Evolutionary conservation across 2,329 filamentous ascomycete species (phyloP).

Genomic region (Zopfia rhizophila): DNA sequence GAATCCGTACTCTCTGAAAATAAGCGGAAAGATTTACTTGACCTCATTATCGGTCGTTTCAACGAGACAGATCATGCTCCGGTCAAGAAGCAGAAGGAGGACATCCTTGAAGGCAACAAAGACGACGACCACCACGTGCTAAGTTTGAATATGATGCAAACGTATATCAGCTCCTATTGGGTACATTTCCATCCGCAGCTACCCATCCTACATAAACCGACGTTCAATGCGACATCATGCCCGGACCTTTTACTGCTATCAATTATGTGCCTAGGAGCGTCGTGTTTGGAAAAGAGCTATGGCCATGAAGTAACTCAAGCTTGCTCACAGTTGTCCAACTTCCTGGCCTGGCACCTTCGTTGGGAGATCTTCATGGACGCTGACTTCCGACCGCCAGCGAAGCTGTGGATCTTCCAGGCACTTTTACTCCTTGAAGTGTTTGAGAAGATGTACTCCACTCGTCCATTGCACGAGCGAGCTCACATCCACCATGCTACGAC

Average conservation of each 20-base stretch:
- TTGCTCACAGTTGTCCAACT: conserved; percentile 86
- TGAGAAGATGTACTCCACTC: conserved; percentile 97
- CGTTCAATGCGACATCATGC: conserved; percentile 87
- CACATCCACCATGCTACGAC: conserved; percentile 98
- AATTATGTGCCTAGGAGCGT: conserved; percentile 92
- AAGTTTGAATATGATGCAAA: conserved; percentile 94
- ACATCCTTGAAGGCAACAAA: conserved; percentile 81
- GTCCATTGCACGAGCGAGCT: conserved; percentile 89
- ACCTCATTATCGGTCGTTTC: conserved; percentile 83
- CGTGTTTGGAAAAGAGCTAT: conserved; percentile 85
- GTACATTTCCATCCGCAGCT: conserved; percentile 92
- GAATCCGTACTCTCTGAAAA: conserved; percentile 86
- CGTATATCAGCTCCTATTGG: conserved; percentile 91
- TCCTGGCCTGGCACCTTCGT: conserved; percentile 90
- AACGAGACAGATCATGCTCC: conserved; percentile 81
- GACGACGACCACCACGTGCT: conserved; percentile 71
- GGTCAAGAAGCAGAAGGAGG: conserved; percentile 78
- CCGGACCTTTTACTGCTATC: conserved; percentile 85
- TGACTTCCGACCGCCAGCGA: conserved; percentile 90
- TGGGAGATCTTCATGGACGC: conserved; percentile 96
- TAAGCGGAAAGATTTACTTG: conserved; percentile 84
- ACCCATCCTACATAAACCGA: conserved; percentile 93
- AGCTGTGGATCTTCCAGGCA: conserved; percentile 95
- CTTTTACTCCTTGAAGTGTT: conserved; percentile 89
- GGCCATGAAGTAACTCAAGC: conserved; percentile 77